phyloP scores from a whole-genome alignment of 2,329 filamentous ascomycete species.

The Stagonosporopsis tanaceti region DNA sequence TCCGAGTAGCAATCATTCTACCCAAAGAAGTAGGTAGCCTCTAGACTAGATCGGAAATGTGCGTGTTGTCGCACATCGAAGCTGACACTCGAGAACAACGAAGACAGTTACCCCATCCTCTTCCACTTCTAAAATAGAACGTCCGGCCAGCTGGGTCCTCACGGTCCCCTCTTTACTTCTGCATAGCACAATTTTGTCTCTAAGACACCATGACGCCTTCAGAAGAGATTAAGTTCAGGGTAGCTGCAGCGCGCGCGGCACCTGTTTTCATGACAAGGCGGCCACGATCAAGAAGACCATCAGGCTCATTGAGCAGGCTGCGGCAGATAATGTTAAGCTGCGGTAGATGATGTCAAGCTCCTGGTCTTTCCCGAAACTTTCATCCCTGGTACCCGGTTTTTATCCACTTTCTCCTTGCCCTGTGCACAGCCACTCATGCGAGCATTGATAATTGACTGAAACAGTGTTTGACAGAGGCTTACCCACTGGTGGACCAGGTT shows the following conservation, averaged over 20 bases:
- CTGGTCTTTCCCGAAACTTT: not conserved
- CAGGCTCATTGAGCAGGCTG: not conserved
- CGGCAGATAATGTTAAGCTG: not conserved
- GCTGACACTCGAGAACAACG: not conserved
- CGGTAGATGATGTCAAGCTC: too few species aligned
- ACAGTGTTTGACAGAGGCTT: not conserved
- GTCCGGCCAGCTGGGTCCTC: not conserved
- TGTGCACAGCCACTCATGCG: not conserved
- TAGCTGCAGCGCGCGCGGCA: not conserved
- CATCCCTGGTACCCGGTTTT: not conserved
- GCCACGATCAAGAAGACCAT: not conserved
- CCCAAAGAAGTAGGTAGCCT: not conserved
- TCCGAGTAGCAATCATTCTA: not conserved
- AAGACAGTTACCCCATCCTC: slow-evolving; percentile 1
- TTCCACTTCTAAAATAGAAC: not conserved
- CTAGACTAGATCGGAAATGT: not conserved
- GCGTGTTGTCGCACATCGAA: not conserved
- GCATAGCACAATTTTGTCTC: not conserved
- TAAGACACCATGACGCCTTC: not conserved
- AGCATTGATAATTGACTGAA: slow-evolving; percentile 2
- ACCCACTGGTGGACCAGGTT: not conserved
- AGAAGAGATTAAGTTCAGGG: not conserved
- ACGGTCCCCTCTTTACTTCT: not conserved
- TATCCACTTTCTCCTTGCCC: not conserved
- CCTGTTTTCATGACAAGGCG: not conserved